Percentiles rank a stretch among this genome's conserved stretches.
These are phyloP conservation scores for Aspergillus chevalieri DNA, from an alignment of 2,329 filamentous ascomycete genomes.

Conservation along the genomic window DNA sequence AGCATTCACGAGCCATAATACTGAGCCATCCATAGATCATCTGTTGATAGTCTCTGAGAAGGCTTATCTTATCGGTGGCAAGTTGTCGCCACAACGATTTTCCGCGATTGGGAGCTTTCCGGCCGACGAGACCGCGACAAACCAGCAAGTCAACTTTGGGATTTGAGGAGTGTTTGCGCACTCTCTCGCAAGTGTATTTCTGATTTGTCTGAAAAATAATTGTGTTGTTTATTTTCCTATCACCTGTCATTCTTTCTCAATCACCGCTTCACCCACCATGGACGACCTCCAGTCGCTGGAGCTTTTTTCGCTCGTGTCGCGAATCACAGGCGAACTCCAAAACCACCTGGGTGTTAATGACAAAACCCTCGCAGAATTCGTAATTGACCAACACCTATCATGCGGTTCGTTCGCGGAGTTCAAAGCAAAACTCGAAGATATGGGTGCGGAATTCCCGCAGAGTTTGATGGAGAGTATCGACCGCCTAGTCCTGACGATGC, in stretches of 20 bases:
- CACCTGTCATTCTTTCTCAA: conserved; percentile 1
- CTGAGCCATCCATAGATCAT: too few species aligned
- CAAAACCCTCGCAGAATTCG: conserved; percentile 92
- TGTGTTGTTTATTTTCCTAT: not conserved
- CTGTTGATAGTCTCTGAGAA: not conserved
- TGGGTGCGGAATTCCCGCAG: conserved; percentile 76
- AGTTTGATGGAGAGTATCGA: conserved; percentile 90
- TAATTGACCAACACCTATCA: conserved; percentile 83
- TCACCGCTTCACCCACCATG: conserved; percentile 48
- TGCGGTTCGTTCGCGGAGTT: conserved; percentile 66
- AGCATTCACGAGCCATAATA: too few species aligned
- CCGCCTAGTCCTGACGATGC: conserved; percentile 78
- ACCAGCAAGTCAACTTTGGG: conserved; percentile 5
- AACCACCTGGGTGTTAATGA: conserved; percentile 90
- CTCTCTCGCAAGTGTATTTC: conserved; percentile 9
- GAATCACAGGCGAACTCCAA: conserved; percentile 86
- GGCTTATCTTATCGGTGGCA: conserved; percentile 31
- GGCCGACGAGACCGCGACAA: conserved; percentile 8
- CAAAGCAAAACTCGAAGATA: conserved; percentile 64
- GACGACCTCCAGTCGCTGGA: conserved; percentile 89
- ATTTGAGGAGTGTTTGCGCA: conserved; percentile 17
- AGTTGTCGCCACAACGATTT: conserved; percentile 30
- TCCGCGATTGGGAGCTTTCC: conserved; percentile 22
- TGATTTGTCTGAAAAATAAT: not conserved
- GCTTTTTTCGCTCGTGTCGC: conserved; percentile 86